Percentiles rank a stretch among this genome's conserved stretches.
Evolutionary conservation across 176 grass and related monocot genomes (phyloP).

Genomic region (Oropetium thomaeum): DNA sequence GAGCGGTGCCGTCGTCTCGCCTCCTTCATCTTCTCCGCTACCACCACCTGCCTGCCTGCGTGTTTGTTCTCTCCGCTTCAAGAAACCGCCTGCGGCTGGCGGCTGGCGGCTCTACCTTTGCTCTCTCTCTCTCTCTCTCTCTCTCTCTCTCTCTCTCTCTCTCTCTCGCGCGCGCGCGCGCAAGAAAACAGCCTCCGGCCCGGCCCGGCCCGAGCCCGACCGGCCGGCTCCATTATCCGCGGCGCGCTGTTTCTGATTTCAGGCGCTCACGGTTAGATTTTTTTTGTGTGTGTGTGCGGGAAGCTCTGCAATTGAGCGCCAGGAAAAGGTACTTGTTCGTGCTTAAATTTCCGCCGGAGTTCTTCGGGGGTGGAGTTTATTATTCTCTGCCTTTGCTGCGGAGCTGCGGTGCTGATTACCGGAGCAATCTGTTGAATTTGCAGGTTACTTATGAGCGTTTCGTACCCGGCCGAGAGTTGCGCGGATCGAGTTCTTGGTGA

Average conservation of each 20-base stretch:
- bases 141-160: too few relatives aligned
- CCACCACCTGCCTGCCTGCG: neutral
- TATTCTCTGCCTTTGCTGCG: neutral
- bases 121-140: too few relatives aligned
- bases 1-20: neutral
- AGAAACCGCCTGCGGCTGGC: constrained; percentile 12
- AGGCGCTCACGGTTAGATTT: too few relatives aligned
- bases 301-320: neutral
- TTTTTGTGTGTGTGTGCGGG: too few relatives aligned
- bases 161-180: too few relatives aligned
- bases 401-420: neutral
- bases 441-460: neutral
- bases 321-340: neutral
- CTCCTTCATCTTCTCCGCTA: too few relatives aligned
- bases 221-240: too few relatives aligned
- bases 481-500: constrained; percentile 37
- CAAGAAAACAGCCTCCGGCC: too few relatives aligned
- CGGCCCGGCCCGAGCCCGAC: too few relatives aligned
- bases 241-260: neutral
- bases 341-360: neutral
- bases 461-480: neutral
- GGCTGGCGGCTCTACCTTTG: neutral
- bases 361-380: neutral
- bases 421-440: neutral
- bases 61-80: constrained; percentile 35